Conservation (phyloP, 805 yeast genomes). For the Torulaspora franciscae region DNA sequence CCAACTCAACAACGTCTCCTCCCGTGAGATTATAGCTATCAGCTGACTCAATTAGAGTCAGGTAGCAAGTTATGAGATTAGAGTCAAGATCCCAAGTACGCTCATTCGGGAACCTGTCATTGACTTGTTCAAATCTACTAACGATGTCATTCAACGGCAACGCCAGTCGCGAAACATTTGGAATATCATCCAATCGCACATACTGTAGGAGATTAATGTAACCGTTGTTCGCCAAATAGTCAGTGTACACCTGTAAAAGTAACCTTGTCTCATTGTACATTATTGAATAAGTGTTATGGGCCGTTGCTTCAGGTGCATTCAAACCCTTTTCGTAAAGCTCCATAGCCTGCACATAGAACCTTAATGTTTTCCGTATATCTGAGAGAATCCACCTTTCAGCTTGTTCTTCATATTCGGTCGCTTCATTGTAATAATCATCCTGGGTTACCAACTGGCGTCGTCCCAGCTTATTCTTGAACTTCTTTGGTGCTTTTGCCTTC, state of each 20-base stretch:
- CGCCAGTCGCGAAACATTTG: conserved; percentile 14
- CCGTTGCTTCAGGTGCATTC: conserved; percentile 22
- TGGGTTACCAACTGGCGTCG: conserved; percentile 19
- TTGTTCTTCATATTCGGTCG: conserved; percentile 31
- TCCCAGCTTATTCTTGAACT: conserved; percentile 12
- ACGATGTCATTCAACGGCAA: conserved; percentile 20
- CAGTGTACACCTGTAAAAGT: conserved; percentile 29
- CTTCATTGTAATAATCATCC: conserved; percentile 34
- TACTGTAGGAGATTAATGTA: conserved; percentile 30
- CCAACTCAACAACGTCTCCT: conserved; percentile 17
- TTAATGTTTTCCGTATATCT: conserved; percentile 31
- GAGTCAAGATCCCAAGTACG: conserved; percentile 34
- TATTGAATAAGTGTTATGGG: conserved; percentile 36
- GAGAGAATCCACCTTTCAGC: conserved; percentile 37
- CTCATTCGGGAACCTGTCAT: conserved; percentile 12
- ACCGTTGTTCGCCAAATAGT: conserved; percentile 30
- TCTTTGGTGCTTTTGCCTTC: conserved; percentile 12
- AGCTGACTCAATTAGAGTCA: conserved; percentile 23
- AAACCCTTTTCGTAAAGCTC: conserved; percentile 35
- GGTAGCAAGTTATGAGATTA: conserved; percentile 30
- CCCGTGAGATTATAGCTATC: conserved; percentile 12
- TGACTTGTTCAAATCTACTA: conserved; percentile 22
- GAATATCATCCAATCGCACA: conserved; percentile 26
- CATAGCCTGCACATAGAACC: conserved; percentile 28
- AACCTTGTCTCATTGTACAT: conserved; percentile 32